These are phyloP conservation scores for Actinidia arguta DNA, from an alignment of 179 eudicot species.

Conservation along the genomic window DNA sequence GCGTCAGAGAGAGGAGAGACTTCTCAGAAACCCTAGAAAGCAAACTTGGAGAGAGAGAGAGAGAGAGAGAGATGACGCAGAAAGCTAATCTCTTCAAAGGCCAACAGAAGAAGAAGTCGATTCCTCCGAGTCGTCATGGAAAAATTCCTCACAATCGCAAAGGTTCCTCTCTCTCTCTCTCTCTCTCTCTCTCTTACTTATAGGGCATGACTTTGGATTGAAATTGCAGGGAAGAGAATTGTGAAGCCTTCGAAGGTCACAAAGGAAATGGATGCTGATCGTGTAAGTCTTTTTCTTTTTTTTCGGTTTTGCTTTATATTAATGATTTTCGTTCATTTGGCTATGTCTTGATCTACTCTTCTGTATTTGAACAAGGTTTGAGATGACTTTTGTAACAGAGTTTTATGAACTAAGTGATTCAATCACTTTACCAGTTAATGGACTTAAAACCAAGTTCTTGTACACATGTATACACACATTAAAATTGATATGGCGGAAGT, in stretches of 20 bases:
- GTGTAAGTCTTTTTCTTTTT: constrained; percentile 34
- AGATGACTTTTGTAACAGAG: not conserved
- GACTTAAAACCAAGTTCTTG: too few relatives aligned
- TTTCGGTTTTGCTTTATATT: not conserved
- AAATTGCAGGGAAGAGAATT: constrained; percentile 60
- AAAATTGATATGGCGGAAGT: too few relatives aligned
- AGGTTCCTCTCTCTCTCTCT: constrained; percentile 36
- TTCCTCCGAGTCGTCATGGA: constrained; percentile 84
- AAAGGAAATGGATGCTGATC: constrained; percentile 67
- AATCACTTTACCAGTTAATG: too few relatives aligned
- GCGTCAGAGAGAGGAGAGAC: not conserved
- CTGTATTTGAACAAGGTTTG: not conserved
- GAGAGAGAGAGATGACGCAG: constrained; percentile 65
- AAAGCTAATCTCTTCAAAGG: constrained; percentile 78
- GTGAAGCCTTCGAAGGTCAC: constrained; percentile 76
- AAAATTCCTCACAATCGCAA: constrained; percentile 65
- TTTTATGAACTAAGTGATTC: not conserved
- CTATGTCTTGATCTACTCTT: not conserved
- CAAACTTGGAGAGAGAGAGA: constrained; percentile 29
- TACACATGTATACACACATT: too few relatives aligned
- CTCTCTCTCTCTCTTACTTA: not conserved
- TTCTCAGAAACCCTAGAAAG: constrained; percentile 7
- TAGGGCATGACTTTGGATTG: constrained; percentile 10
- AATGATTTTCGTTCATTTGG: not conserved
- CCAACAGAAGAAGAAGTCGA: constrained; percentile 66